Evolutionary conservation across 148 eudicot genomes (phyloP), one percentile per base, ranked within the genome.

Genomic region (Nepenthes gracilis): DNA sequence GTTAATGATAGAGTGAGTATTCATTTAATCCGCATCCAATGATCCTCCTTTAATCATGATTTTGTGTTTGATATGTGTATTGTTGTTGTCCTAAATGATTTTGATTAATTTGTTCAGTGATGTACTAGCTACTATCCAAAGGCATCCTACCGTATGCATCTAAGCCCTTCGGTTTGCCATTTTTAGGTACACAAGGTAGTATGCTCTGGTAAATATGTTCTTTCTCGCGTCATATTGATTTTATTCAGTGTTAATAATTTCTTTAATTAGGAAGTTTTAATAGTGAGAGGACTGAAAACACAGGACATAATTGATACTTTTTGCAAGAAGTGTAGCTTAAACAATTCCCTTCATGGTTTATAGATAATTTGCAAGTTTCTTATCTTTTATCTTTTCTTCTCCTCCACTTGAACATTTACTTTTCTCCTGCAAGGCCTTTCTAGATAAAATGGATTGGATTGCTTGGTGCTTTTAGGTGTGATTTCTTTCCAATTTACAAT

Each of bases 161-260:
- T 33, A 58, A 73, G 97, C 75, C 95, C 98, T 38, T 88, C 91
- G 94, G 83, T 86, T 74, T 83, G 94, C 72, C 94, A 92, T 72
- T 88, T 92, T 73, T 88, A 86, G 63, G 71, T 88, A 71, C 66
- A 60, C 74, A 86, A 86, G 98, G 98, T 92, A 77, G 64, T 43
- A 12, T 49, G 35, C 40, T 64, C 13, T 15, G 49, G 14, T 57
- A 57, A 12, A 49, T 4, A 14, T 2, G 5, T 55, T 57, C 56
- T 23, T 11, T 40, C 11, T 13, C 64, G 12, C 6, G 33, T 52
- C 51, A 12, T 60, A 8, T 55, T 48, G 37, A 45, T 23, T 70
- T 36, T 10, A 23, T 2, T 33, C 2, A 4, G 11, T 33, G 2
- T 36, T 67, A 48, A 15, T 36, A 13, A 65, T 23, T 54, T 51